Percentiles rank a stretch among this genome's conserved stretches.
These are phyloP conservation scores for Tremellales sp. DNA, from an alignment of 1,284 basidiomycete species.

Conservation along the genomic window DNA sequence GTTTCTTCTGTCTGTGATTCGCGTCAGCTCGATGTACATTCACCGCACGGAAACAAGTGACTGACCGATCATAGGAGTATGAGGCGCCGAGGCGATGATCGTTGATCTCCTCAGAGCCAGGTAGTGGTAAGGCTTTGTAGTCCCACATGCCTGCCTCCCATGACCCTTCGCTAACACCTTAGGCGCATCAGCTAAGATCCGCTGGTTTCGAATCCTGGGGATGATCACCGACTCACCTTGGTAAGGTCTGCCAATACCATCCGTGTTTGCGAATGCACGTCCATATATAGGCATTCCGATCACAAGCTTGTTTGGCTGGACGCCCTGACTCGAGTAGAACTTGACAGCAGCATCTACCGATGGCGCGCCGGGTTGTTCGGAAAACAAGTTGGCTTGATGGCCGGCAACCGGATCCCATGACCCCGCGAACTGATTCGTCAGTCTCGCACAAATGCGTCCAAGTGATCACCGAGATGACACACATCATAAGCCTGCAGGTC, in stretches of 20 bases:
- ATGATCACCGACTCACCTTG: slow-evolving; percentile 51
- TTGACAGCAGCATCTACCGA: slow-evolving; percentile 69
- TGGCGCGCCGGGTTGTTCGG: slow-evolving; percentile 46
- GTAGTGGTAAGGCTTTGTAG: slow-evolving; percentile 68
- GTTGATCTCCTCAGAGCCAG: slow-evolving; percentile 62
- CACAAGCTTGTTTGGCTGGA: slow-evolving; percentile 67
- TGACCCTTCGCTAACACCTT: slow-evolving; percentile 60
- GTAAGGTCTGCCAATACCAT: slow-evolving; percentile 70
- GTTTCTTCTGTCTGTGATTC: slow-evolving; percentile 25
- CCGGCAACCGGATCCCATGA: slow-evolving; percentile 56
- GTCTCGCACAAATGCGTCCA: no score
- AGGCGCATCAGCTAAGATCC: slow-evolving; percentile 7
- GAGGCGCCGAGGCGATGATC: slow-evolving; percentile 70
- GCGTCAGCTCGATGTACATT: neutral
- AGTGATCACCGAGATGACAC: no score
- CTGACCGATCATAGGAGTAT: slow-evolving; percentile 67
- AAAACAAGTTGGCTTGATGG: slow-evolving; percentile 77
- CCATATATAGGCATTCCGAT: slow-evolving; percentile 86
- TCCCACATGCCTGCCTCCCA: slow-evolving; percentile 52
- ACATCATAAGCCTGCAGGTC: slow-evolving; percentile 62
- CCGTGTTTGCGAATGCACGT: slow-evolving; percentile 73
- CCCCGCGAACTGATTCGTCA: slow-evolving; percentile 40
- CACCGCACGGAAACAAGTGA: slow-evolving; percentile 1
- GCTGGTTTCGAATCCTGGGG: neutral
- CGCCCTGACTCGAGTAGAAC: slow-evolving; percentile 64